Conservation (phyloP, 306 rosid genomes). For the Medicago ruthenica region DNA sequence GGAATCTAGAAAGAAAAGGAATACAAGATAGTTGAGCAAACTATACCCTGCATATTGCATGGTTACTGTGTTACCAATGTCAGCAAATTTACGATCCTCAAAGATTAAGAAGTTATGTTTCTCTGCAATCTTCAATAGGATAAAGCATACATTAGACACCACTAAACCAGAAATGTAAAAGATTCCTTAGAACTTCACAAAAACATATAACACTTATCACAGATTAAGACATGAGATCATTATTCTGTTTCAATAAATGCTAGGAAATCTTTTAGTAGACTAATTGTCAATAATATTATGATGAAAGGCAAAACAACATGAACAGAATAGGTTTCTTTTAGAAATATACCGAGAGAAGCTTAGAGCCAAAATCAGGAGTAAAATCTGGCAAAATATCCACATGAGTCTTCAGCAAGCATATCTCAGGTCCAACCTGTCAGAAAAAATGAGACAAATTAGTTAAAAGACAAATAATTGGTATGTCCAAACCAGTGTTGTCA, state of each 20-base stretch:
- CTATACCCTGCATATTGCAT: slow-evolving; percentile 94
- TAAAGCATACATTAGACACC: slow-evolving; percentile 42
- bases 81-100: slow-evolving; percentile 96
- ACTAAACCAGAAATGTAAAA: slow-evolving; percentile 2
- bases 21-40: slow-evolving; percentile 14
- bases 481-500: not conserved
- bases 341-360: slow-evolving; percentile 73
- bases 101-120: slow-evolving; percentile 87
- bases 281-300: not conserved
- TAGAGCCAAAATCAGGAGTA: slow-evolving; percentile 84
- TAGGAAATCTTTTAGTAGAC: slow-evolving; percentile 21
- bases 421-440: slow-evolving; percentile 88
- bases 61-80: slow-evolving; percentile 91
- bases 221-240: slow-evolving; percentile 23
- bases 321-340: slow-evolving; percentile 17
- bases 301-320: slow-evolving; percentile 7
- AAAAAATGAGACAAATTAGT: slow-evolving; percentile 27
- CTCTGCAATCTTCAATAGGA: slow-evolving; percentile 74
- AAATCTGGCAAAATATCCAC: slow-evolving; percentile 95
- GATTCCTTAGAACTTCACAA: slow-evolving; percentile 12
- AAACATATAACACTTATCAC: slow-evolving; percentile 10
- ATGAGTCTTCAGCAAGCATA: slow-evolving; percentile 90
- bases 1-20: slow-evolving; percentile 3
- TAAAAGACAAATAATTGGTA: not conserved
- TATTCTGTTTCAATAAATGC: not conserved